Evolutionary conservation across 1,139 yeast species (phyloP), one percentile per base, ranked within the genome.

Genomic region (Kluyveromyces marxianus): DNA sequence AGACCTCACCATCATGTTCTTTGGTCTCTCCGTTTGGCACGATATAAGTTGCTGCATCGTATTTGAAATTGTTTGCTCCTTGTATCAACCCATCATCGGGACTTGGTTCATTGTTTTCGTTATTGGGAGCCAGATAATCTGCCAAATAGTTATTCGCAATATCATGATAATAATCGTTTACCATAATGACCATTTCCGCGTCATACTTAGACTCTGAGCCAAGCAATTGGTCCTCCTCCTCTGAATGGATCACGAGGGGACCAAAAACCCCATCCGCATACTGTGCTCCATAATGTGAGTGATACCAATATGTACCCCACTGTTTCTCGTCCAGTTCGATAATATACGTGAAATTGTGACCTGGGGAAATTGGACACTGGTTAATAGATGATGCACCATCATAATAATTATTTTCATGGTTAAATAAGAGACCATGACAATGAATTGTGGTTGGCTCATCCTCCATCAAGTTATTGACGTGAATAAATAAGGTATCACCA

Each of bases 261-360:
- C 80, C 81, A 53, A 82, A 69, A 53, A 77, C 65, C 28, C 83
- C 83, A 57, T 78, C 83, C 39, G 79, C 76, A 50, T 75, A 74
- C 58, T 78, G 83, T 28, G 79, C 70, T 0, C 70, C 67, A 48
- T 76, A 71, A 59, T 78, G 83, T 7, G 82, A 75, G 57, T 78
- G 83, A 63, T 78, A 78, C 83, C 83, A 78, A 59, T 67, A 78
- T 7, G 81, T 75, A 37, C 83, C 83, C 37, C 69, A 69, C 58
- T 78, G 82, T 37, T 68, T 66, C 33, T 60, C 63, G 4, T 61
- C 65, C 36, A 77, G 72, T 7, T 72, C 69, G 54, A 78, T 77
- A 56, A 76, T 72, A 58, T 78, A 78, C 39, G 70, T 63, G 54
- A 71, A 71, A 28, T 74, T 74, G 24, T 76, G 76, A 25, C 76